Conservation (phyloP, 305 asterid species). For the Fraxinus baroniana region DNA sequence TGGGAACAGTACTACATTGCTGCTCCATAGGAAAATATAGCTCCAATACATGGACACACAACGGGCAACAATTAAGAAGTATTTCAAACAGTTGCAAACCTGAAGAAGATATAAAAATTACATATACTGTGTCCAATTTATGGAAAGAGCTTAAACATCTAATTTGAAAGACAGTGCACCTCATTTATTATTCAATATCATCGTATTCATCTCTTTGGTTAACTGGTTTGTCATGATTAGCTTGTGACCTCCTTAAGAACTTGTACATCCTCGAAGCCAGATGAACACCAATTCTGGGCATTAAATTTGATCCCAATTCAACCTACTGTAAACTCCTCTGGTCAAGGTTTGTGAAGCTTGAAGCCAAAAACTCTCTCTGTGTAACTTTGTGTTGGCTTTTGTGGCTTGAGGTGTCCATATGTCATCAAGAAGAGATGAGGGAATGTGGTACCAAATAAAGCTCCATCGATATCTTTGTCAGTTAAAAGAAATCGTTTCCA, state of each 20-base stretch:
- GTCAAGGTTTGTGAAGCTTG: conserved; percentile 82
- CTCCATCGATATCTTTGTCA: conserved; percentile 71
- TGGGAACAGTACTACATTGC: conserved; percentile 18
- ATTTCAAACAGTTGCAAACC: conserved; percentile 36
- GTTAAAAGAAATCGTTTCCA: conserved; percentile 44
- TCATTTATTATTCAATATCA: conserved; percentile 33
- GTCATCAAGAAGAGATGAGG: conserved; percentile 93
- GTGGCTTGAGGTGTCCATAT: conserved; percentile 90
- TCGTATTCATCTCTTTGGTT: conserved; percentile 25
- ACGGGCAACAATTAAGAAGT: conserved; percentile 22
- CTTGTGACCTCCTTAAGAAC: conserved; percentile 18
- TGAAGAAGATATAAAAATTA: conserved; percentile 34
- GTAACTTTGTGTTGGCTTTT: conserved; percentile 72
- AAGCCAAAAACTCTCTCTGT: conserved; percentile 83
- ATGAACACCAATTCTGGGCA: conserved; percentile 31
- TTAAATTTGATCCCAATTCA: conserved; percentile 32
- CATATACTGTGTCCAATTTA: conserved; percentile 31
- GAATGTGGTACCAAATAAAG: conserved; percentile 90
- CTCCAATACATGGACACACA: conserved; percentile 34
- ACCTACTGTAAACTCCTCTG: conserved; percentile 3
- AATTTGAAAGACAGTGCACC: conserved; percentile 34
- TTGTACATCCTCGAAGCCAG: conserved; percentile 35
- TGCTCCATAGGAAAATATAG: conserved; percentile 28
- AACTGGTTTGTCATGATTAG: conserved; percentile 25
- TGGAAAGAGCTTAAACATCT: conserved; percentile 7